Evolutionary conservation across 352 stramenopile genomes (phyloP).

Genomic region (Thalassiosira sp.): DNA sequence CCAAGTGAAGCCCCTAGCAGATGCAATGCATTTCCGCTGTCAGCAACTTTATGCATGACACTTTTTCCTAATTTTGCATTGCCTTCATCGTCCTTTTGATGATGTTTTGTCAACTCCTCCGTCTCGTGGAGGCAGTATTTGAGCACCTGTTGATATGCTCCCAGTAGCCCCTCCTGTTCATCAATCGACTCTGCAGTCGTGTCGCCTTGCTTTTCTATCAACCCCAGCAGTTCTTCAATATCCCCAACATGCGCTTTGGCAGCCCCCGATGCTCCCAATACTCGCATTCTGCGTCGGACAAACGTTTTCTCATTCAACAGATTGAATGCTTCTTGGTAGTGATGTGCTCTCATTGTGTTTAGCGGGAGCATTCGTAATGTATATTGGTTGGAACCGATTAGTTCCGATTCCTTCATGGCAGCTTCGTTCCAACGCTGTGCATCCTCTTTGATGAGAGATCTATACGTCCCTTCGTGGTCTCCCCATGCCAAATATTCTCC

Average conservation of each 20-base stretch:
- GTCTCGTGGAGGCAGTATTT: slow-evolving; percentile 55
- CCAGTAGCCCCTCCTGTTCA: slow-evolving; percentile 47
- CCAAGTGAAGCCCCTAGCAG: slow-evolving; percentile 60
- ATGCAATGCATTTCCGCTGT: slow-evolving; percentile 59
- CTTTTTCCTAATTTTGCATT: slow-evolving; percentile 33
- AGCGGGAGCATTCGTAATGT: slow-evolving; percentile 58
- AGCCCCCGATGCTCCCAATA: slow-evolving; percentile 45
- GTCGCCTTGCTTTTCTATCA: slow-evolving; percentile 41
- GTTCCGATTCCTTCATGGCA: slow-evolving; percentile 31
- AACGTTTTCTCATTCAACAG: slow-evolving; percentile 67
- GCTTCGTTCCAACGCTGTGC: slow-evolving; percentile 52
- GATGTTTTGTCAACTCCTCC: slow-evolving; percentile 43
- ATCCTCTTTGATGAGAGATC: slow-evolving; percentile 34
- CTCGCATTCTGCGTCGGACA: slow-evolving; percentile 46
- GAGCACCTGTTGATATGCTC: slow-evolving; percentile 50
- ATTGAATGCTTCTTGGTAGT: slow-evolving; percentile 51
- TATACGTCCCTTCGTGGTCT: slow-evolving; percentile 26
- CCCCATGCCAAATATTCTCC: slow-evolving; percentile 55
- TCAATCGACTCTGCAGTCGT: slow-evolving; percentile 35
- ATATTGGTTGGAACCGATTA: slow-evolving; percentile 50
- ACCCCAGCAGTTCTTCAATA: slow-evolving; percentile 56
- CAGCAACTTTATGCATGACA: slow-evolving; percentile 37
- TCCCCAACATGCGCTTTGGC: slow-evolving; percentile 56
- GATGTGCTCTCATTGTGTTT: slow-evolving; percentile 48
- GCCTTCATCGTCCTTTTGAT: slow-evolving; percentile 26